phyloP scores from a whole-genome alignment of 495 filamentous ascomycete species.

The Evernia prunastri region DNA sequence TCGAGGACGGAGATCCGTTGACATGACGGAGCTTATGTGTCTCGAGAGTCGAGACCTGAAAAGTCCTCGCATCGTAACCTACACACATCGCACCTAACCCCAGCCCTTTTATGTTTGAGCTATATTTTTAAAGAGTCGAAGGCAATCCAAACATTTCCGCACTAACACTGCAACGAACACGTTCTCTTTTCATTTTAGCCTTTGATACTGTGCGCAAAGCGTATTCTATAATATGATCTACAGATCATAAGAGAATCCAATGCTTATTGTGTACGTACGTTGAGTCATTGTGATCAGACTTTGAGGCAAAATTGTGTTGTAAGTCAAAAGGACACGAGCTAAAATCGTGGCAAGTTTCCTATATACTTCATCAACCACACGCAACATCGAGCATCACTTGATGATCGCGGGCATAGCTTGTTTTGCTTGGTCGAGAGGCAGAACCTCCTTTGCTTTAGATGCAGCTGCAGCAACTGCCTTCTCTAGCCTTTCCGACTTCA shows the following conservation, averaged over 20 bases:
- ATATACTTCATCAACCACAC: constrained; percentile 5
- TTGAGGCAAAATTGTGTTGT: neutral
- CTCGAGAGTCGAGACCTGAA: no score
- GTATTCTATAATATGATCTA: neutral
- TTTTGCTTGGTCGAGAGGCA: constrained; percentile 19
- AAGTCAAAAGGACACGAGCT: neutral
- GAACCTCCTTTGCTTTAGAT: constrained; percentile 14
- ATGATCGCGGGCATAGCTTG: constrained; percentile 19
- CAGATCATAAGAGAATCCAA: neutral
- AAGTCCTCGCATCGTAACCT: no score
- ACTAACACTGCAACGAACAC: no score
- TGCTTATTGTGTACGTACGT: neutral
- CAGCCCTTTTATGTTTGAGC: no score
- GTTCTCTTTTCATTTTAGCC: no score
- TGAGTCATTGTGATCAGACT: neutral
- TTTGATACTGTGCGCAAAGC: neutral
- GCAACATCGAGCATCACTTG: constrained; percentile 16
- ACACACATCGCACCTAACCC: no score
- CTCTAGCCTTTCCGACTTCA: constrained; percentile 64
- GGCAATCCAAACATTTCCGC: no score
- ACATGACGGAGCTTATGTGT: no score
- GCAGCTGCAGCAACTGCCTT: constrained; percentile 49
- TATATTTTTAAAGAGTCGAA: no score
- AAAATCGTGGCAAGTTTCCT: neutral
- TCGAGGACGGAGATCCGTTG: no score